phyloP scores from a whole-genome alignment of 2,329 filamentous ascomycete species.

The Colletotrichum neosansevieriae region DNA sequence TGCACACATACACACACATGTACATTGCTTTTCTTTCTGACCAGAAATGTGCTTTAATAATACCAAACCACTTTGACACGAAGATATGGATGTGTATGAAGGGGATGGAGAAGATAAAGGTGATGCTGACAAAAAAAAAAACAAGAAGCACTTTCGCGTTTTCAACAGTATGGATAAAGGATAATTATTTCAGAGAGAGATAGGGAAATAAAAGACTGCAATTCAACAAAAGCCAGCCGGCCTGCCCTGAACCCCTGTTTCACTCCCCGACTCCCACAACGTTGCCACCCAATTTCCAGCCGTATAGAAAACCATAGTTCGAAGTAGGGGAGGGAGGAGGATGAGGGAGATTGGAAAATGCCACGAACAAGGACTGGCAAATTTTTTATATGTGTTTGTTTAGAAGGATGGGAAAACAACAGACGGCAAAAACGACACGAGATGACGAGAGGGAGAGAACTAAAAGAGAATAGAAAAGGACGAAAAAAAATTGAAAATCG shows the following conservation, averaged over 20 bases:
- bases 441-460: slow-evolving; percentile 29
- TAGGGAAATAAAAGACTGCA: neutral
- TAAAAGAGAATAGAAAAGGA: slow-evolving; percentile 22
- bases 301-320: slow-evolving; percentile 35
- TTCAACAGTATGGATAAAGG: slow-evolving; percentile 3
- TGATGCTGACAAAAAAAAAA: neutral
- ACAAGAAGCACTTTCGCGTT: slow-evolving; percentile 1
- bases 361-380: slow-evolving; percentile 8
- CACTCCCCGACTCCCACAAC: slow-evolving; percentile 43
- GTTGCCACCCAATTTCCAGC: slow-evolving; percentile 40
- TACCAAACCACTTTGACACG: too few relatives aligned
- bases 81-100: neutral
- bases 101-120: neutral
- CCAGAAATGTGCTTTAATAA: too few relatives aligned
- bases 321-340: slow-evolving; percentile 25
- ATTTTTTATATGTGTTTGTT: slow-evolving; percentile 9
- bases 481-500: slow-evolving; percentile 31
- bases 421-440: slow-evolving; percentile 16
- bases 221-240: slow-evolving; percentile 26
- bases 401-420: neutral
- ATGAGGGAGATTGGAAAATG: slow-evolving; percentile 8
- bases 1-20: neutral
- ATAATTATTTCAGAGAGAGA: slow-evolving; percentile 17
- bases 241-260: slow-evolving; percentile 32
- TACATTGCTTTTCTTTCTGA: too few relatives aligned